Conservation (phyloP, 768 basidiomycete species). For the Phylloporus sp. region DNA sequence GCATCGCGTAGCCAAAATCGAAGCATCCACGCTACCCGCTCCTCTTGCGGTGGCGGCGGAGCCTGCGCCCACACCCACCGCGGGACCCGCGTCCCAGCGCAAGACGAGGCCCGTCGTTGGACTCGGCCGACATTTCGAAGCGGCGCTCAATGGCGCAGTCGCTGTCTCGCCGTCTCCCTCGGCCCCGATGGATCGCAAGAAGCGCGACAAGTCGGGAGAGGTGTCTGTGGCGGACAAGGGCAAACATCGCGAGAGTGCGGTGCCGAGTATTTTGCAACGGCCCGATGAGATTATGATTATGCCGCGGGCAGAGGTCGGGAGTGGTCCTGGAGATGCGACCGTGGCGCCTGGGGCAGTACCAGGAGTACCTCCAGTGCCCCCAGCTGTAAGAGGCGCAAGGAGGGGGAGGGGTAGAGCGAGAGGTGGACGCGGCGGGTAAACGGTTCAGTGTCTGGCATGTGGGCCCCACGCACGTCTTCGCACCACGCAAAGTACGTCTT, state of each 20-base stretch:
- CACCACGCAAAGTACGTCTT: too few relatives aligned
- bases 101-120: conserved; percentile 59
- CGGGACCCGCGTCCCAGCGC: conserved; percentile 22
- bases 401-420: conserved; percentile 32
- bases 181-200: conserved; percentile 28
- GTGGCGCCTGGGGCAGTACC: conserved; percentile 4
- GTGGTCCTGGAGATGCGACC: not conserved
- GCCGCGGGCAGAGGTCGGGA: conserved; percentile 8
- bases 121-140: conserved; percentile 66
- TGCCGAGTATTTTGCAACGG: conserved; percentile 26
- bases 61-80: too few relatives aligned
- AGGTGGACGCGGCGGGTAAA: conserved; percentile 29
- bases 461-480: too few relatives aligned
- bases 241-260: conserved; percentile 17
- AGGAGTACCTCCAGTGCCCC: conserved; percentile 14
- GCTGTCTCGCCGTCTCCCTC: conserved; percentile 13
- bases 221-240: not conserved
- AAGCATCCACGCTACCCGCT: not conserved
- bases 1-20: too few relatives aligned
- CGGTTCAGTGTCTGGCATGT: too few relatives aligned
- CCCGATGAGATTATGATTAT: conserved; percentile 14
- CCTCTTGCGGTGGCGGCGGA: not conserved
- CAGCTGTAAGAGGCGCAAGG: conserved; percentile 7
- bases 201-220: conserved; percentile 33
- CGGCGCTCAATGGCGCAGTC: conserved; percentile 62